A percentile compares a stretch with the other conserved stretches of the same genome.
Evolutionary conservation across 768 basidiomycete species (phyloP).

Genomic region (Pisolithus albus): DNA sequence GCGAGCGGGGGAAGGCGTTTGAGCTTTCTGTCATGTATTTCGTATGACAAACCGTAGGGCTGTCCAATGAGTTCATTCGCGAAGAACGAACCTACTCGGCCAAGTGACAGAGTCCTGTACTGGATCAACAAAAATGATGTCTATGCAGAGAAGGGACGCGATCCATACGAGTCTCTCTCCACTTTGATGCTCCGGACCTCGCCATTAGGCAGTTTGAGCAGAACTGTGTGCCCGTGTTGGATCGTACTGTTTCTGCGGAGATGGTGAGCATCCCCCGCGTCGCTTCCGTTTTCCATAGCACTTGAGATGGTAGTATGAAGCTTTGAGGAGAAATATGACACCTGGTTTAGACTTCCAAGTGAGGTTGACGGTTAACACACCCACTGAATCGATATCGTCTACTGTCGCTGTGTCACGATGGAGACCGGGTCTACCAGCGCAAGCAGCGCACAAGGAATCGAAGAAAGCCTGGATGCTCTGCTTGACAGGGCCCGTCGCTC

Average conservation of each 20-base stretch:
- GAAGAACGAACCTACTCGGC: slow-evolving; percentile 81
- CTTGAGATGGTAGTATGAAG: not conserved
- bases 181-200: slow-evolving; percentile 71
- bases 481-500: slow-evolving; percentile 30
- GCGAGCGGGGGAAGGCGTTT: slow-evolving; percentile 53
- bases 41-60: slow-evolving; percentile 85
- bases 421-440: not conserved
- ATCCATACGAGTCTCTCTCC: slow-evolving; percentile 60
- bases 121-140: not conserved
- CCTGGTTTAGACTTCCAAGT: too few relatives aligned
- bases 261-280: slow-evolving; percentile 2
- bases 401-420: not conserved
- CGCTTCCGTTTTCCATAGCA: slow-evolving; percentile 13
- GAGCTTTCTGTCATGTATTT: slow-evolving; percentile 70
- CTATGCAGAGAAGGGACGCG: not conserved
- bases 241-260: slow-evolving; percentile 34
- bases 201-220: slow-evolving; percentile 74
- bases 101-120: slow-evolving; percentile 62
- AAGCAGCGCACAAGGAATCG: slow-evolving; percentile 10
- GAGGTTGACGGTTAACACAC: too few relatives aligned
- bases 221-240: slow-evolving; percentile 64
- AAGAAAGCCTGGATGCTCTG: slow-evolving; percentile 21
- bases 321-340: not conserved
- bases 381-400: too few relatives aligned
- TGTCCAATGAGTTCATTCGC: slow-evolving; percentile 73